Evolutionary conservation across 805 yeast genomes (phyloP), one percentile per base, ranked within the genome.

Genomic region (Metschnikowia noctiluminum): DNA sequence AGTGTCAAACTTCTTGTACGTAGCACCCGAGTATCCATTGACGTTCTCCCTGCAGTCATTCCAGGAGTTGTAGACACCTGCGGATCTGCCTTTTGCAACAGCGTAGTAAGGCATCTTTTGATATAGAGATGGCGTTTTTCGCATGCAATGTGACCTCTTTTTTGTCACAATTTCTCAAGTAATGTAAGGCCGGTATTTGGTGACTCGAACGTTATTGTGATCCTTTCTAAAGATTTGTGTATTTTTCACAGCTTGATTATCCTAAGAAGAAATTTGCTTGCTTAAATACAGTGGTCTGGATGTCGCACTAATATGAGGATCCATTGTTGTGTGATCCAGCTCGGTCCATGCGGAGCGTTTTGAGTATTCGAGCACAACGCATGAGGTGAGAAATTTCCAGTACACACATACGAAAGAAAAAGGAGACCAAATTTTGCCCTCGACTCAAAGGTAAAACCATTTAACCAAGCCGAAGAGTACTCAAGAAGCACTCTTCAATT

Each of bases 1-100:
- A 1, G 78, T 63, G 10, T 60, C 53, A 59, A 87, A 87, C 55
- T 77, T 77, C 63, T 84, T 85, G 65, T 61, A 84, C 12, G 61
- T 58, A 7, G 89, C 85, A 2, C 81, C 80, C 3, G 76, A 49
- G 55, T 62, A 84, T 0, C 91, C 89, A 7, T 58, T 54, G 0
- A 83, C 86, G 40, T 80, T 78, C 0, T 55, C 53, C 45, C 13
- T 30, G 32, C 32, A 30, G 32, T 30, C 32, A 6, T 12, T 12
- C 32, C 32, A 30, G 10, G 32, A 30, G 7, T 48, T 55, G 63
- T 68, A 89, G 0, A 89, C 70, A 0, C 96, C 96, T 0, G 59
- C 51, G 4, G 49, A 48, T 15, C 53, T 47, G 16, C 77, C 77
- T 26, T 55, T 61, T 13, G 73, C 74, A 11, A 72, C 75, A 0